Base-by-base conservation (phyloP, 495 filamentous ascomycete species). In the Stereocaulon alpinum region DNA sequence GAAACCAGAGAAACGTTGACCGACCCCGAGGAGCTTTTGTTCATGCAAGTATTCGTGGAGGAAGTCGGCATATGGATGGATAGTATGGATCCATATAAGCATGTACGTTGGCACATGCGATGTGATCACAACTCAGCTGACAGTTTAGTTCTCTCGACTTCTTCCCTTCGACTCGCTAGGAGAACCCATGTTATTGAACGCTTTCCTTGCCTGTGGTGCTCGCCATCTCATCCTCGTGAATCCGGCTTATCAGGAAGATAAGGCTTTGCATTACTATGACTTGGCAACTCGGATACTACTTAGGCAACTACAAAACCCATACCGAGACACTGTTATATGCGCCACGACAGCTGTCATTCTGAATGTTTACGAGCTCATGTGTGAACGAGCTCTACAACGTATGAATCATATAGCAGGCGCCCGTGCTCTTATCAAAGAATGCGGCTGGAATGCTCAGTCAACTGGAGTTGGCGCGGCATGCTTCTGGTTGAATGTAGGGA, bases 31-130 rank as follows among this genome's bases (percentile, higher is more conserved):
- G 88, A 95, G 68, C 78, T 90, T 2, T 76, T 84, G 43, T 88
- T 89, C 65, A 87, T 98, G 82, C 89, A 94, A 68, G 83, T 88
- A 0, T 98, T 95, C 68, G 83, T 93, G 29, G 89, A 95, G 66
- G 87, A 96, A 63, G 86, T 98, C 17, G 91, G 88, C 4, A 71
- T 88, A 18, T 95, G 92, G 88, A 93, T 98, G 89, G 93, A 97
- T 69, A 87, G 83, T 50, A 81, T 96, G 75, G 88, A 96, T 74
- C 79, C 81, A 32, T 77, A 82, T 67, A 94, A 95, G 75, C 88
- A 96, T 72, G 84, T 87, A 73, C 65, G 80, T 72, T 15, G 18
- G 44, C 10, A 0, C 18, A 12, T 22, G 9, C 30, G 34, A 30
- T 53, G 17, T 6, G 50, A 56, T 63, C 72, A 59, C 68, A 42